These are phyloP conservation scores for Laetiporus sulphureus DNA, from an alignment of 1,284 basidiomycete species.

Conservation along the genomic window DNA sequence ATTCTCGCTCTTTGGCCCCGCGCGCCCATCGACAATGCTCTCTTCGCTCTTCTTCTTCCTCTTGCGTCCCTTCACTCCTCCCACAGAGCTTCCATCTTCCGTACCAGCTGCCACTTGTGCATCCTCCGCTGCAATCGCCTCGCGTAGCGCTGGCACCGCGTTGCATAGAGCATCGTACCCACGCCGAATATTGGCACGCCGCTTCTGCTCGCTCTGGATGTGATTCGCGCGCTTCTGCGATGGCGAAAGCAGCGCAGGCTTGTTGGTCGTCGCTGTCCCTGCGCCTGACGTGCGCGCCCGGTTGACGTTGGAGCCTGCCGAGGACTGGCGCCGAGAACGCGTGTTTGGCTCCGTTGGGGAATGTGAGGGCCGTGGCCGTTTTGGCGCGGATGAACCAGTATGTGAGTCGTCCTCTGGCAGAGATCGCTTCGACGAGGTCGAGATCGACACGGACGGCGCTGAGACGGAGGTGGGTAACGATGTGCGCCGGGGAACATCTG, in stretches of 20 bases:
- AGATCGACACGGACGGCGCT: constrained; percentile 10
- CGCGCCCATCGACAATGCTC: constrained; percentile 70
- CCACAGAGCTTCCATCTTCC: constrained; percentile 16
- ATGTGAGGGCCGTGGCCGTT: constrained; percentile 16
- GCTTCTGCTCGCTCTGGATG: constrained; percentile 86
- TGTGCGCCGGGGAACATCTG: constrained; percentile 4
- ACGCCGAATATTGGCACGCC: constrained; percentile 83
- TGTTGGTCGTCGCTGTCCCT: constrained; percentile 11
- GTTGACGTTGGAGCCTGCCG: constrained; percentile 4
- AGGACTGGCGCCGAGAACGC: constrained; percentile 6
- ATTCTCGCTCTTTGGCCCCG: constrained; percentile 81
- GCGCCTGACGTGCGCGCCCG: constrained; percentile 1
- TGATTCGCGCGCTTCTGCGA: constrained; percentile 93
- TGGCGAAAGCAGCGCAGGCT: constrained; percentile 29
- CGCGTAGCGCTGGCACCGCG: constrained; percentile 70
- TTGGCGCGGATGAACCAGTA: constrained; percentile 10
- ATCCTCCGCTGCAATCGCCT: constrained; percentile 67
- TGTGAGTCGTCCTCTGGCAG: constrained; percentile 11
- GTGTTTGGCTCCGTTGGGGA: constrained; percentile 10
- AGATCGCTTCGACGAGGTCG: constrained; percentile 16
- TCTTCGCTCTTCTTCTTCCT: constrained; percentile 28
- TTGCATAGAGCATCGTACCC: constrained; percentile 85
- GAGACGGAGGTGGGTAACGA: constrained; percentile 11
- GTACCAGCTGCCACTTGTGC: constrained; percentile 15
- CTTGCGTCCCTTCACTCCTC: constrained; percentile 11